Evolutionary conservation across 2,329 filamentous ascomycete genomes (phyloP).

Genomic region (Fusarium nisikadoi): DNA sequence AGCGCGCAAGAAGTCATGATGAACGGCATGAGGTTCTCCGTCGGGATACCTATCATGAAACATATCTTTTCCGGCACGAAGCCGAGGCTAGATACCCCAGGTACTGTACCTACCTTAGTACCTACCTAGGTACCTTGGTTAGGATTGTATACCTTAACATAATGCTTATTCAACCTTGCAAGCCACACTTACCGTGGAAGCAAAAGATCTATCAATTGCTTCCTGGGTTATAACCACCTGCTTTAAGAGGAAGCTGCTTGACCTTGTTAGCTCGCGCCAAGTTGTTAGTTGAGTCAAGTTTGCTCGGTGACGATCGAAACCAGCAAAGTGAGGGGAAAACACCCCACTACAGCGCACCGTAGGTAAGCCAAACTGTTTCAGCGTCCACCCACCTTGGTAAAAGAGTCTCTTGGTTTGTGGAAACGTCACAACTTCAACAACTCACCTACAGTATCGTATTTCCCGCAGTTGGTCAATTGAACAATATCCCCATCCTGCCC

Average conservation of each 20-base stretch:
- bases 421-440: slow-evolving; percentile 38
- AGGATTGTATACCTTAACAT: neutral
- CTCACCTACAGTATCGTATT: slow-evolving; percentile 9
- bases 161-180: neutral
- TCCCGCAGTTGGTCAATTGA: neutral
- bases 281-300: slow-evolving; percentile 4
- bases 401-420: slow-evolving; percentile 15
- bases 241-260: slow-evolving; percentile 30
- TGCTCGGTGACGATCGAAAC: neutral
- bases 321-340: slow-evolving; percentile 33
- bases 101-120: neutral
- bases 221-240: neutral
- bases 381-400: slow-evolving; percentile 8
- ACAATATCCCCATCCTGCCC: neutral
- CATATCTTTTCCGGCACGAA: slow-evolving; percentile 5
- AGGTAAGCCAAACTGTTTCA: slow-evolving; percentile 4
- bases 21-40: neutral
- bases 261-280: slow-evolving; percentile 8
- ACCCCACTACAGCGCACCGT: slow-evolving; percentile 32
- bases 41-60: slow-evolving; percentile 24
- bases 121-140: neutral
- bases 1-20: slow-evolving; percentile 56
- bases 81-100: slow-evolving; percentile 18
- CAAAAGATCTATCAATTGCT: neutral
- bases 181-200: neutral